Percentiles rank a stretch among this genome's conserved stretches.
These are phyloP conservation scores for Populus deltoides DNA, from an alignment of 345 rosid species.

Conservation along the genomic window DNA sequence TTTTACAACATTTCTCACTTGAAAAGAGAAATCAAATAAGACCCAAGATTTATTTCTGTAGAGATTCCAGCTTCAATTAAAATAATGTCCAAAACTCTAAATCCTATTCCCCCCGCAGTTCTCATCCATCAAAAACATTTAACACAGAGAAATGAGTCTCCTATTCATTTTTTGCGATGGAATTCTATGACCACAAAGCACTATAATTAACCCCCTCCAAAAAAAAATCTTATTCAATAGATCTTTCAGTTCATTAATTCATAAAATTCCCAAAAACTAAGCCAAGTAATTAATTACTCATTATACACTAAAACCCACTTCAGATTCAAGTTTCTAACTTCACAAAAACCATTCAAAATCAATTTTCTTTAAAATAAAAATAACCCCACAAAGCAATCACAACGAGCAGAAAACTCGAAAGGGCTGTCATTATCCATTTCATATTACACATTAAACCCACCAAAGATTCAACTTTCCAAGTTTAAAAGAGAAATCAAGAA, in stretches of 20 bases:
- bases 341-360: neutral
- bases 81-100: neutral
- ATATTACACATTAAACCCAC: too few species aligned
- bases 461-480: too few species aligned
- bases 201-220: too few species aligned
- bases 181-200: too few species aligned
- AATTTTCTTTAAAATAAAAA: too few species aligned
- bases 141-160: too few species aligned
- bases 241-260: neutral
- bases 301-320: neutral
- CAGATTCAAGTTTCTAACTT: neutral
- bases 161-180: too few species aligned
- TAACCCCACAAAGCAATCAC: neutral
- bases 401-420: neutral
- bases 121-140: neutral
- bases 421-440: too few species aligned
- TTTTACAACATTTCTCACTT: too few species aligned
- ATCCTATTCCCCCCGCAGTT: neutral
- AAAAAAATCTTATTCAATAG: neutral
- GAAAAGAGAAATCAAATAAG: too few species aligned
- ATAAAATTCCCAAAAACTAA: neutral
- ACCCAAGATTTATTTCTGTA: too few species aligned
- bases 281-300: too few species aligned
- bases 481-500: neutral
- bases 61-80: neutral